A percentile compares a stretch with the other conserved stretches of the same genome.
These are phyloP conservation scores for Neofusicoccum umdonicola DNA, from an alignment of 2,329 filamentous ascomycete genomes.

Conservation along the genomic window DNA sequence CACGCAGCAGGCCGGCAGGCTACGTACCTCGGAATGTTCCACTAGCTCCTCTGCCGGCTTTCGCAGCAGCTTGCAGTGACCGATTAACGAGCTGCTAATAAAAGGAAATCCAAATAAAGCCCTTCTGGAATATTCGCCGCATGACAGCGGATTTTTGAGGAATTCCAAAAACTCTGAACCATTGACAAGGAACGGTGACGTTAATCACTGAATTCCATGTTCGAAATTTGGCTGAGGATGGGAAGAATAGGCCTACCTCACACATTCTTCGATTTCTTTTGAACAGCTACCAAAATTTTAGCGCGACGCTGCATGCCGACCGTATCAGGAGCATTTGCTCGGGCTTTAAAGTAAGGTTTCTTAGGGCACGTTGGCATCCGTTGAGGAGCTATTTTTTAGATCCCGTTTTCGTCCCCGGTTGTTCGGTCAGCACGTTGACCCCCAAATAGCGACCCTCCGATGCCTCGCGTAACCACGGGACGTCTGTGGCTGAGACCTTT, in stretches of 20 bases:
- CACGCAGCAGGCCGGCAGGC: no score
- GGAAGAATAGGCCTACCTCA: not conserved
- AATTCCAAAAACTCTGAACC: no score
- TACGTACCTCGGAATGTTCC: no score
- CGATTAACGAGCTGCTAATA: no score
- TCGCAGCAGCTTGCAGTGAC: no score
- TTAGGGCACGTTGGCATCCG: no score
- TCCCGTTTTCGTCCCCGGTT: not conserved
- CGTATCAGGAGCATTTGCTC: no score
- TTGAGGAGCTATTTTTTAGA: not conserved
- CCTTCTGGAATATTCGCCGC: not conserved
- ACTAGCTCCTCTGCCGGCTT: not conserved
- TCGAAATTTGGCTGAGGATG: not conserved
- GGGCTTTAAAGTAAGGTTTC: no score
- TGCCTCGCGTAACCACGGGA: conserved; percentile 57
- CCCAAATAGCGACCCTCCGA: conserved; percentile 40
- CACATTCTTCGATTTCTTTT: not conserved
- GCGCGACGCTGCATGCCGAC: no score
- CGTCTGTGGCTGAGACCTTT: conserved; percentile 52
- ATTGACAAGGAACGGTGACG: not conserved
- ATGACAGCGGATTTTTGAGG: not conserved
- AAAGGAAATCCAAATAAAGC: no score
- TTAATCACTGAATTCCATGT: not conserved
- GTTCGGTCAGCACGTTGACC: conserved; percentile 43
- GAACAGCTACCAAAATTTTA: not conserved